These are phyloP conservation scores for Sistotremastrum niveocremeum DNA, from an alignment of 768 basidiomycete genomes.

Conservation along the genomic window DNA sequence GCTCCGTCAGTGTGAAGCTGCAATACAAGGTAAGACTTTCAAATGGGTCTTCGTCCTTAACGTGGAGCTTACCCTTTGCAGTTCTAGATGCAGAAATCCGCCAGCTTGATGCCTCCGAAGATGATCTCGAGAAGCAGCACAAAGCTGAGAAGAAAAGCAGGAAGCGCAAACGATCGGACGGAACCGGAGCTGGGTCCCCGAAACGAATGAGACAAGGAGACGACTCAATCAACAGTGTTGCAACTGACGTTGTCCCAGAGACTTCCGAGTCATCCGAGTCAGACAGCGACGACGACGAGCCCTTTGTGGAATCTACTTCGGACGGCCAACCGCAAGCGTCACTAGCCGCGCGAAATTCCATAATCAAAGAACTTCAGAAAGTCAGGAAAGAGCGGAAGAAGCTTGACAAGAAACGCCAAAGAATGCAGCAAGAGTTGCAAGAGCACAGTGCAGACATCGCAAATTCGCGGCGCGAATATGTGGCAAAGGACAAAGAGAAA, in stretches of 20 bases:
- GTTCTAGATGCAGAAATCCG: too few relatives aligned
- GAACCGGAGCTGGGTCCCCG: constrained; percentile 26
- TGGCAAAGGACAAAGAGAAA: constrained; percentile 28
- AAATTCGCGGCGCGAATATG: too few relatives aligned
- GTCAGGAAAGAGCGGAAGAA: constrained; percentile 27
- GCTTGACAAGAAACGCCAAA: constrained; percentile 25
- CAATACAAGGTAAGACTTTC: too few relatives aligned
- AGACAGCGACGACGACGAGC: constrained; percentile 8
- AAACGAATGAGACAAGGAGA: constrained; percentile 26
- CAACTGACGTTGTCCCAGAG: constrained; percentile 12
- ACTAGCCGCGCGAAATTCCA: constrained; percentile 25
- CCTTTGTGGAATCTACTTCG: background rate
- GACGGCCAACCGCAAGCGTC: too few relatives aligned
- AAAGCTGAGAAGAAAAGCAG: constrained; percentile 31
- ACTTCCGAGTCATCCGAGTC: constrained; percentile 1
- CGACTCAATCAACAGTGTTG: constrained; percentile 18
- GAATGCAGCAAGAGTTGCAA: background rate
- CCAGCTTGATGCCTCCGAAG: constrained; percentile 19
- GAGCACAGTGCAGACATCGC: too few relatives aligned
- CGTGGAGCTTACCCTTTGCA: too few relatives aligned
- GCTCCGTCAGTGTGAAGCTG: too few relatives aligned
- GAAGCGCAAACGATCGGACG: constrained; percentile 36
- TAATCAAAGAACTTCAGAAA: constrained; percentile 28
- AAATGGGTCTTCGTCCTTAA: too few relatives aligned
- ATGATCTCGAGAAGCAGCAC: constrained; percentile 32